Percentiles rank a stretch among this genome's conserved stretches.
phyloP scores from a whole-genome alignment of 805 yeast genomes.

The Kodamaea laetipori region DNA sequence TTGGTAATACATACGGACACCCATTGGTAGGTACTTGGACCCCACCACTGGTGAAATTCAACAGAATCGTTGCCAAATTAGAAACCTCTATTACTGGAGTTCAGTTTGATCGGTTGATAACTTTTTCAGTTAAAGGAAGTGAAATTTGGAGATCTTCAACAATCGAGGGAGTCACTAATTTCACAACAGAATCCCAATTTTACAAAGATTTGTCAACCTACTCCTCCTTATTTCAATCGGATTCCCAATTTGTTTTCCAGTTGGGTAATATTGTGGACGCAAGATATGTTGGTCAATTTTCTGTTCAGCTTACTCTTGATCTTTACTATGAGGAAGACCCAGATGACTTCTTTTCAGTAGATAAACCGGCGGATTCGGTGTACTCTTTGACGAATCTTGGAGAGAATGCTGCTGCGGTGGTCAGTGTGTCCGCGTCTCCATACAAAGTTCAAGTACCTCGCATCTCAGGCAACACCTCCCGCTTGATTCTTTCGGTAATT shows the following conservation, averaged over 20 bases:
- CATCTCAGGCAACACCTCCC: constrained; percentile 57
- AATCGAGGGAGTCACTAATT: constrained; percentile 50
- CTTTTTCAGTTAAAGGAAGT: constrained; percentile 59
- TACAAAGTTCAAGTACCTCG: constrained; percentile 43
- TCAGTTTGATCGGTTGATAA: constrained; percentile 69
- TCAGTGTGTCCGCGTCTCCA: constrained; percentile 35
- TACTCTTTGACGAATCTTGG: constrained; percentile 24
- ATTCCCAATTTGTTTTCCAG: constrained; percentile 51
- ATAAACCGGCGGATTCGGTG: constrained; percentile 42
- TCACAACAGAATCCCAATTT: constrained; percentile 41
- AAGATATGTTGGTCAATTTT: not conserved
- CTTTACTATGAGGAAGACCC: constrained; percentile 6
- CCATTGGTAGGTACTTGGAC: constrained; percentile 45
- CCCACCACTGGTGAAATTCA: constrained; percentile 47
- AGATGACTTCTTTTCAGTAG: constrained; percentile 25
- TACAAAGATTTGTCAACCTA: constrained; percentile 68
- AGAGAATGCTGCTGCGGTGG: not conserved
- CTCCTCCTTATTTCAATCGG: constrained; percentile 48
- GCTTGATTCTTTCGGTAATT: constrained; percentile 58
- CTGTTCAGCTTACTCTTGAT: constrained; percentile 38
- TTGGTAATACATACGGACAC: constrained; percentile 63
- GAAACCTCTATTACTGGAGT: constrained; percentile 56
- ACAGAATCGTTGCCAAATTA: constrained; percentile 55
- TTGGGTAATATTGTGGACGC: constrained; percentile 63
- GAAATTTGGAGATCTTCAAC: constrained; percentile 89